Evolutionary conservation across 2,329 filamentous ascomycete genomes (phyloP).

Genomic region (Botrytis cinerea): DNA sequence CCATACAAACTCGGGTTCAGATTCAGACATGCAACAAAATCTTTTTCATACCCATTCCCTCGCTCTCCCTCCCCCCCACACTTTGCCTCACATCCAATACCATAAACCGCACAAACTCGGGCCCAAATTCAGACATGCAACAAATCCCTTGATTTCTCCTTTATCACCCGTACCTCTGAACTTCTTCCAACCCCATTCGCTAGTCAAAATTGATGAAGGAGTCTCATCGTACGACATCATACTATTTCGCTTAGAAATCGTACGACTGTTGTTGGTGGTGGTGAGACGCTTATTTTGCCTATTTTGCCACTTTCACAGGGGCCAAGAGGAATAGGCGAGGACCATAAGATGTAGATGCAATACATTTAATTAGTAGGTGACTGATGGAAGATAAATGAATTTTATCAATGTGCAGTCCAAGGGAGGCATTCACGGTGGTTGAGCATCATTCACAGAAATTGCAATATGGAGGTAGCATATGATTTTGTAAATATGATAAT

Average conservation of each 20-base stretch:
- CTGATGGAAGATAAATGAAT: not conserved
- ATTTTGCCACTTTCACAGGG: not conserved
- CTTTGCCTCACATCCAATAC: not conserved
- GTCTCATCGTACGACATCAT: conserved; percentile 5
- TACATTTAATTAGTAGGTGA: not conserved
- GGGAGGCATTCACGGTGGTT: not conserved
- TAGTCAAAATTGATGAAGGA: not conserved
- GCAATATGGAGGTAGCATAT: not conserved
- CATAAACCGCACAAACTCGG: not conserved
- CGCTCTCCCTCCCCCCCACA: not conserved
- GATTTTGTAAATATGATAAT: not conserved
- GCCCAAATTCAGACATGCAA: conserved; percentile 10
- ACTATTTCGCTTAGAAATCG: conserved; percentile 2
- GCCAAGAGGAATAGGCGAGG: not conserved
- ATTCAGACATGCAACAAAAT: not conserved
- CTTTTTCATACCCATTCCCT: not conserved
- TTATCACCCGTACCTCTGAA: not conserved
- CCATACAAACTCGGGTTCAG: not conserved
- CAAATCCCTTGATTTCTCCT: not conserved
- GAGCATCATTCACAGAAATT: not conserved
- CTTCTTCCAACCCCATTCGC: not conserved
- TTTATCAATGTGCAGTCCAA: not conserved
- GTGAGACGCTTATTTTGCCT: conserved; percentile 7
- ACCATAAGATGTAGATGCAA: no score
- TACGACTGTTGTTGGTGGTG: not conserved